These are phyloP conservation scores for Phallus indusiatus DNA, from an alignment of 768 basidiomycete genomes.

Conservation along the genomic window DNA sequence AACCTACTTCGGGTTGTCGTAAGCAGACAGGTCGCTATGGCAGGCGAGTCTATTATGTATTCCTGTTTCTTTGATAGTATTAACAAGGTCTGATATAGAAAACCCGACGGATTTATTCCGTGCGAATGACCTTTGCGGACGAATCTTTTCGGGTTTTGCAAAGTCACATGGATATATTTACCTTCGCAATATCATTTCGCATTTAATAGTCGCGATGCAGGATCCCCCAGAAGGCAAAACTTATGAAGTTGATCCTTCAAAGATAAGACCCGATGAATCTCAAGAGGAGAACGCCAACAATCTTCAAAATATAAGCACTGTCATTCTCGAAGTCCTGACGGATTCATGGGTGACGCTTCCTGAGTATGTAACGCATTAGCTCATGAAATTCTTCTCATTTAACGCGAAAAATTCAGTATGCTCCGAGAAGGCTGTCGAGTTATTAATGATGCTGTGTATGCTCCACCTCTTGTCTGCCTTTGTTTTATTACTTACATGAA, in stretches of 20 bases:
- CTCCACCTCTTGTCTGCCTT: constrained; percentile 5
- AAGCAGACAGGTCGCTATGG: constrained; percentile 71
- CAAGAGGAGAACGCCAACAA: constrained; percentile 61
- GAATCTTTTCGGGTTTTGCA: constrained; percentile 79
- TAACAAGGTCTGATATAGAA: constrained; percentile 38
- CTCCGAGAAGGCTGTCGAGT: constrained; percentile 82
- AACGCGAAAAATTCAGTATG: constrained; percentile 59
- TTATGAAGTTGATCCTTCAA: constrained; percentile 66
- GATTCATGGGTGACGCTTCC: neutral
- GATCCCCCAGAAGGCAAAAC: constrained; percentile 62
- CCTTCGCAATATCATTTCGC: constrained; percentile 67
- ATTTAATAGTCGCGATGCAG: constrained; percentile 67
- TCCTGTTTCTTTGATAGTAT: neutral
- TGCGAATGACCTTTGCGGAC: constrained; percentile 79
- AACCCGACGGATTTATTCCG: constrained; percentile 79
- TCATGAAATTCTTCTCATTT: constrained; percentile 12
- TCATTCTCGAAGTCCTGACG: neutral
- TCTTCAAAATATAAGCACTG: too few relatives aligned
- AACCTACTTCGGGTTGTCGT: constrained; percentile 74
- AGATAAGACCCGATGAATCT: constrained; percentile 41
- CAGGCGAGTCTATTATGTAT: constrained; percentile 37
- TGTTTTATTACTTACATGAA: constrained; percentile 30
- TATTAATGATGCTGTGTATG: constrained; percentile 71
- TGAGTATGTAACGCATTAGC: constrained; percentile 5
- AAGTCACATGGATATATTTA: constrained; percentile 89